A percentile compares a stretch with the other conserved stretches of the same genome.
Evolutionary conservation across 345 rosid genomes (phyloP).

Genomic region (Rhizophora apiculata): DNA sequence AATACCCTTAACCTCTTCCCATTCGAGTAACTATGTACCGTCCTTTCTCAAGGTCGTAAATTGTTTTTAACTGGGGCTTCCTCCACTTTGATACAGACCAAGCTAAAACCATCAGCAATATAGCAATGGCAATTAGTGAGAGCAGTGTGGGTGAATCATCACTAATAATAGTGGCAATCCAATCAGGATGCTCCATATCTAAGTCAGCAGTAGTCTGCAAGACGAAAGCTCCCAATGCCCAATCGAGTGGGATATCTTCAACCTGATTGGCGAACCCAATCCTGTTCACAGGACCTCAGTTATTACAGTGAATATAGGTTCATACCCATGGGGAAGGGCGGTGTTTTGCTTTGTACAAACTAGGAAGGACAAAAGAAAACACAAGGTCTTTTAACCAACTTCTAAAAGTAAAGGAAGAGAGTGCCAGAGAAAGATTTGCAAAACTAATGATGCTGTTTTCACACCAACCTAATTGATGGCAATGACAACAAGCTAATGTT

Average conservation of each 20-base stretch:
- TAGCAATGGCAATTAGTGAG: slow-evolving; percentile 43
- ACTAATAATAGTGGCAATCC: slow-evolving; percentile 43
- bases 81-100: slow-evolving; percentile 70
- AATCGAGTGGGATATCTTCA: slow-evolving; percentile 73
- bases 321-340: not conserved
- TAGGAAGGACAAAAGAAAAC: too few relatives aligned
- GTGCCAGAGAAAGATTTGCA: too few relatives aligned
- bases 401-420: too few relatives aligned
- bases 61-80: slow-evolving; percentile 74
- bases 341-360: not conserved
- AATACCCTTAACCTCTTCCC: slow-evolving; percentile 39
- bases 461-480: not conserved
- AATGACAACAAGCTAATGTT: not conserved
- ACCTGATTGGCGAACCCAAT: slow-evolving; percentile 60
- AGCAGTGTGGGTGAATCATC: slow-evolving; percentile 46
- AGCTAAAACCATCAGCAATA: slow-evolving; percentile 44
- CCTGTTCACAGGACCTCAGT: slow-evolving; percentile 33
- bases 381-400: too few relatives aligned
- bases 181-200: slow-evolving; percentile 31
- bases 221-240: slow-evolving; percentile 95
- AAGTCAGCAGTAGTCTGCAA: slow-evolving; percentile 42
- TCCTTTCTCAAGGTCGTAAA: slow-evolving; percentile 90
- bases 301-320: not conserved
- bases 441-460: not conserved
- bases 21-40: slow-evolving; percentile 70